A percentile compares a stretch with the other conserved stretches of the same genome.
These are phyloP conservation scores for Amanita molliuscula DNA, from an alignment of 768 basidiomycete genomes.

Conservation along the genomic window DNA sequence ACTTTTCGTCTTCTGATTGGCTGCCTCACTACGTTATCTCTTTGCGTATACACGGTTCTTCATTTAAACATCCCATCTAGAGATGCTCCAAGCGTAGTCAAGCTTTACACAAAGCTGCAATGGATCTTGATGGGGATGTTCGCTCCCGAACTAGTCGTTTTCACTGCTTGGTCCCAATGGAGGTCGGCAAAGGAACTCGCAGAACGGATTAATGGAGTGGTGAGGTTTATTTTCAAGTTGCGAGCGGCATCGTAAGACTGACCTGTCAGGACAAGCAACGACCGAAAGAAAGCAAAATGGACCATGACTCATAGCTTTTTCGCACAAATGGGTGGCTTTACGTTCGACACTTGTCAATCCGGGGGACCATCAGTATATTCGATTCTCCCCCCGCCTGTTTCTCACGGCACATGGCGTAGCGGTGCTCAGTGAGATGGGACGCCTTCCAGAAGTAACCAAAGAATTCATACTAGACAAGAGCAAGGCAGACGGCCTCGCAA, in stretches of 20 bases:
- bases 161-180: not conserved
- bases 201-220: not conserved
- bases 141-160: not conserved
- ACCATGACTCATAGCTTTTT: not conserved
- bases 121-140: not conserved
- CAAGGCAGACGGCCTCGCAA: slow-evolving; percentile 16
- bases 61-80: slow-evolving; percentile 4
- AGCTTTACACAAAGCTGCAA: not conserved
- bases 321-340: not conserved
- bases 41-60: slow-evolving; percentile 8
- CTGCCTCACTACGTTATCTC: slow-evolving; percentile 8
- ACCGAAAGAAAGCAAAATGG: not conserved
- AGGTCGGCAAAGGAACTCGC: not conserved
- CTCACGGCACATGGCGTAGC: not conserved
- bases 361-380: not conserved
- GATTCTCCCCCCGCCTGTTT: not conserved
- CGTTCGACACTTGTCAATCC: not conserved
- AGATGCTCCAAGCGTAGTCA: not conserved
- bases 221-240: too few species aligned
- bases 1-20: not conserved
- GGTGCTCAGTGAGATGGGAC: not conserved
- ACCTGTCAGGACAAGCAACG: not conserved
- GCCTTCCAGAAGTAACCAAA: not conserved
- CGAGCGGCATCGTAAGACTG: not conserved
- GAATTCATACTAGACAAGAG: slow-evolving; percentile 16